Evolutionary conservation across 2,329 filamentous ascomycete species (phyloP).

Genomic region (Cladosporium cucumerinum): DNA sequence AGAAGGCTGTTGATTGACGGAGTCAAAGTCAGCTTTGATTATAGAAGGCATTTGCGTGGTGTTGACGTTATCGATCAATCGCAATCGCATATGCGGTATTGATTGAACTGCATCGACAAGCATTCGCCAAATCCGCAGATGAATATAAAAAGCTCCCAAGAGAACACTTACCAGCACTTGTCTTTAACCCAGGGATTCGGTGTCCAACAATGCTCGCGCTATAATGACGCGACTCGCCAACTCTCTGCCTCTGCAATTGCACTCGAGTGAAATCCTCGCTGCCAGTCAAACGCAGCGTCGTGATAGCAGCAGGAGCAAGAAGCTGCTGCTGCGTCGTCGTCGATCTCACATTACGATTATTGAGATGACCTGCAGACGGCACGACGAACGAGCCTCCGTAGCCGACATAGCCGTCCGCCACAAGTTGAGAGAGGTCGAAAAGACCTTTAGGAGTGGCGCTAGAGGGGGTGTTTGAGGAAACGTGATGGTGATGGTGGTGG

Average conservation of each 20-base stretch:
- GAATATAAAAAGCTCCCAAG: background rate
- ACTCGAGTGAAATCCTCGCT: slow-evolving; percentile 30
- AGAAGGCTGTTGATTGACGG: slow-evolving; percentile 60
- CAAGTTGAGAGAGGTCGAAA: slow-evolving; percentile 8
- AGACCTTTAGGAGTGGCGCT: slow-evolving; percentile 5
- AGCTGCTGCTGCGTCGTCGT: background rate
- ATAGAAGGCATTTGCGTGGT: background rate
- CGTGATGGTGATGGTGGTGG: slow-evolving; percentile 17
- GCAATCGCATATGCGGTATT: background rate
- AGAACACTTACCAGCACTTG: slow-evolving; percentile 34
- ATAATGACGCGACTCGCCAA: slow-evolving; percentile 19
- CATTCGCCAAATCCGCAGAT: slow-evolving; percentile 2
- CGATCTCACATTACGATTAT: background rate
- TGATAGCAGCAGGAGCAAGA: slow-evolving; percentile 7
- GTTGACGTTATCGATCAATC: background rate
- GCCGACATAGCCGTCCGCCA: slow-evolving; percentile 4
- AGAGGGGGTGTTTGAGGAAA: background rate
- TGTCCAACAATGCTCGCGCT: slow-evolving; percentile 29
- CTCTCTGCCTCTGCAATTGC: slow-evolving; percentile 30
- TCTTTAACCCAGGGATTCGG: slow-evolving; percentile 36
- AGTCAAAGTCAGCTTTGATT: background rate
- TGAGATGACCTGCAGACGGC: background rate
- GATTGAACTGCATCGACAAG: background rate
- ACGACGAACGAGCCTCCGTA: slow-evolving; percentile 6
- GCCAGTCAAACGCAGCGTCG: background rate